Evolutionary conservation across 2,329 filamentous ascomycete species (phyloP).

Genomic region (Penicillium sclerotigenum): DNA sequence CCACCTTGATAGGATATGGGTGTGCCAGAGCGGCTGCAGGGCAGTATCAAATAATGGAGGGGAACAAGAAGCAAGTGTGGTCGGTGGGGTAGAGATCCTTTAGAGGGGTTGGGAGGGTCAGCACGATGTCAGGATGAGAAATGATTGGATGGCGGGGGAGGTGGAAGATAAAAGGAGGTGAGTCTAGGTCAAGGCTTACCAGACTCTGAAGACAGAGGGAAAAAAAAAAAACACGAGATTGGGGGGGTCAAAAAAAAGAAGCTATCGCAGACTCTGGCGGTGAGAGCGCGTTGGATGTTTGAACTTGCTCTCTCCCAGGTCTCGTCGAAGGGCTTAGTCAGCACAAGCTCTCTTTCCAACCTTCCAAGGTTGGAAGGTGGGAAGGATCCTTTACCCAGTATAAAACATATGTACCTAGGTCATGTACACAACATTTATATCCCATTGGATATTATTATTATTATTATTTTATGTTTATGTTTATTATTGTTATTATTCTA

Average conservation of each 20-base stretch:
- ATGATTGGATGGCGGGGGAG: conserved; percentile 1
- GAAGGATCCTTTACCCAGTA: no score
- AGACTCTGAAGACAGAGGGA: not conserved
- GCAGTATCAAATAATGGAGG: conserved; percentile 3
- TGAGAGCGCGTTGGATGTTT: conserved; percentile 18
- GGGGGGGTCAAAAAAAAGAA: conserved; percentile 6
- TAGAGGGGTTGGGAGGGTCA: conserved; percentile 17
- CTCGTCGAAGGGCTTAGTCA: conserved; percentile 13
- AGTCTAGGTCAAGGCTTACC: not conserved
- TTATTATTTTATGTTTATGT: no score
- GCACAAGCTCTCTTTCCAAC: conserved; percentile 3
- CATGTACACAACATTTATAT: not conserved
- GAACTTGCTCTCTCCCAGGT: not conserved
- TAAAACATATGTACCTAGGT: not conserved
- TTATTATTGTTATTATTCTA: no score
- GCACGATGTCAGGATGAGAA: conserved; percentile 9
- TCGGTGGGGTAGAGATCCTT: conserved; percentile 28
- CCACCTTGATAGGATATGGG: conserved; percentile 13
- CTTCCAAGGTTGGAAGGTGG: no score
- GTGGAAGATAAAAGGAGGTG: not conserved
- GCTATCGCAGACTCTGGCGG: conserved; percentile 20
- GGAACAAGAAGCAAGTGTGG: conserved; percentile 8
- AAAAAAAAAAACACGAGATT: not conserved
- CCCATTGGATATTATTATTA: not conserved
- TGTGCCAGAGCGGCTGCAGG: conserved; percentile 14